Evolutionary conservation across 1,284 basidiomycete species (phyloP).

Genomic region (Paramarasmius palmivorus): DNA sequence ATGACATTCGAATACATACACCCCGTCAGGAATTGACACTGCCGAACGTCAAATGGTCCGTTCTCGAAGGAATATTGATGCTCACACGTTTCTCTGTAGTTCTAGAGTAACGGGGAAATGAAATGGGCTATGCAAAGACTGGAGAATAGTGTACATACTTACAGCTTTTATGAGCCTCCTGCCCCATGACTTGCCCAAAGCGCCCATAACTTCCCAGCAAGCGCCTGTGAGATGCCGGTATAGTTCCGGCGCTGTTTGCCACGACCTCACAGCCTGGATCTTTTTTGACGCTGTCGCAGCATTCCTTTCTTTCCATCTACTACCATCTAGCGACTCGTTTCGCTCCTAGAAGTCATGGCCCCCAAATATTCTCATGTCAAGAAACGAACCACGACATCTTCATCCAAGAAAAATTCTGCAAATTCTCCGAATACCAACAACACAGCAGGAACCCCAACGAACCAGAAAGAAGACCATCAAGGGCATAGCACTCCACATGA

Average conservation of each 20-base stretch:
- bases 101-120: too few species aligned
- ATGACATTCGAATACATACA: too few species aligned
- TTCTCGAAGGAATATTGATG: too few species aligned
- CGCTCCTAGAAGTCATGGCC: constrained; percentile 42
- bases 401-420: constrained; percentile 40
- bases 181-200: neutral
- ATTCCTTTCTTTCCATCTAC: neutral
- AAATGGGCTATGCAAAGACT: too few species aligned
- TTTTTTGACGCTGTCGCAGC: neutral
- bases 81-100: too few species aligned
- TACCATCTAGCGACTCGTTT: neutral
- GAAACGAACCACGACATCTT: constrained; percentile 45
- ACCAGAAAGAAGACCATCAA: neutral
- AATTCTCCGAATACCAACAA: neutral
- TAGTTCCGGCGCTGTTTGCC: neutral
- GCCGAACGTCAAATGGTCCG: too few species aligned
- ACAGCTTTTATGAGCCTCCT: neutral
- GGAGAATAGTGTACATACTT: too few species aligned
- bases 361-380: constrained; percentile 74
- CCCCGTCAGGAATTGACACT: too few species aligned
- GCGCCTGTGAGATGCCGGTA: neutral
- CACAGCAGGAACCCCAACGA: constrained; percentile 12
- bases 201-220: neutral
- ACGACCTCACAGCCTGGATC: constrained; percentile 2
- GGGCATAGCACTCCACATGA: constrained; percentile 18